phyloP scores from a whole-genome alignment of 148 eudicot genomes.

The Camellia granthamiana region DNA sequence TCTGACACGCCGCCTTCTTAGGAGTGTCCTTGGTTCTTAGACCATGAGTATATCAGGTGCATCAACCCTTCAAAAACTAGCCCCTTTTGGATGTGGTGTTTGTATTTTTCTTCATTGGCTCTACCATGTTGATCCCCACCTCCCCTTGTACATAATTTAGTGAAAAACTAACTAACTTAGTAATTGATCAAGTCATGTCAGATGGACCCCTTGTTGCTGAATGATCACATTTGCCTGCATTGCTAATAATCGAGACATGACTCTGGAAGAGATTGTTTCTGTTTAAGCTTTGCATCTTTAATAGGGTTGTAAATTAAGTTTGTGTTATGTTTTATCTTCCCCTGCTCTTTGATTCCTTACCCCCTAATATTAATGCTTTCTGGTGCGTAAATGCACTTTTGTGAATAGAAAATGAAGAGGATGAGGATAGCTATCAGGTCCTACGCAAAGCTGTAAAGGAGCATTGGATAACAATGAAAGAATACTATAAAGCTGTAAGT shows the following conservation, averaged over 20 bases:
- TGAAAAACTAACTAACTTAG: no score
- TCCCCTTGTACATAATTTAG: background rate
- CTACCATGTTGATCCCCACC: background rate
- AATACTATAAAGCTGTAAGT: constrained; percentile 76
- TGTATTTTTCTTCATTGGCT: background rate
- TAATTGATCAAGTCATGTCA: background rate
- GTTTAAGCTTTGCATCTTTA: constrained; percentile 5
- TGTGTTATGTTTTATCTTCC: background rate
- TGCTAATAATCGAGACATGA: background rate
- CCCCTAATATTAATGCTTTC: background rate
- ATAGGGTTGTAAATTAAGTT: background rate
- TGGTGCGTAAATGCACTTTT: background rate
- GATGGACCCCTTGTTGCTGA: constrained; percentile 7
- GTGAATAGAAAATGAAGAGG: constrained; percentile 37
- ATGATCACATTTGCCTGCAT: background rate
- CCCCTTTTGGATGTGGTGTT: no score
- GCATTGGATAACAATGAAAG: constrained; percentile 64
- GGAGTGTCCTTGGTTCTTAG: no score
- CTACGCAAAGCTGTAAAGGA: constrained; percentile 58
- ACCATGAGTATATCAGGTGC: no score
- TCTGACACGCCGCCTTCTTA: no score
- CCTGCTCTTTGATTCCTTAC: background rate
- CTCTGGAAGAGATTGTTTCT: background rate
- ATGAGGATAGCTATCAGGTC: constrained; percentile 39
- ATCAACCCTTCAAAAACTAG: no score